Evolutionary conservation across 2,329 filamentous ascomycete genomes (phyloP).

Genomic region (Hymenoscyphus scutula): DNA sequence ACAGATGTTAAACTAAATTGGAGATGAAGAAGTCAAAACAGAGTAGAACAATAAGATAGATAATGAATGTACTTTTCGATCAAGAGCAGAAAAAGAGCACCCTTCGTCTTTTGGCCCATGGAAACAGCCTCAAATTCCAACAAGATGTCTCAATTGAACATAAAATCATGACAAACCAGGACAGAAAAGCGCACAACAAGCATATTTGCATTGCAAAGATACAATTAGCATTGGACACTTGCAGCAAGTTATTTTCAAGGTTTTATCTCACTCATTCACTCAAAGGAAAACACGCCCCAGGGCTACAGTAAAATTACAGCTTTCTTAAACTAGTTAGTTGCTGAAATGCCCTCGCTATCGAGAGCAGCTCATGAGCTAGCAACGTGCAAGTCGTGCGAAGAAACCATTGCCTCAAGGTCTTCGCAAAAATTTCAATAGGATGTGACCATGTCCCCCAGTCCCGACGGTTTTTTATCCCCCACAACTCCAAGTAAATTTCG

Average conservation of each 20-base stretch:
- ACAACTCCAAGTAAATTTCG: neutral
- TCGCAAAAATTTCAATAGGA: neutral
- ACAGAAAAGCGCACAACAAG: too few species aligned
- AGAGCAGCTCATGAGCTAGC: conserved; percentile 10
- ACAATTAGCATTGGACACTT: too few species aligned
- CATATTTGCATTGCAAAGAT: too few species aligned
- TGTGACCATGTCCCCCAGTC: neutral
- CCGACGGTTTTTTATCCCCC: neutral
- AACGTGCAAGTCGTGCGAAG: neutral
- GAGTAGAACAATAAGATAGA: too few species aligned
- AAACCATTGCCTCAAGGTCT: neutral
- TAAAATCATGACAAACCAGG: too few species aligned
- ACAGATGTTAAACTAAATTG: too few species aligned
- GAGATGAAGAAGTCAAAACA: too few species aligned
- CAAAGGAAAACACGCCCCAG: neutral
- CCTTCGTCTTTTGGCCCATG: too few species aligned
- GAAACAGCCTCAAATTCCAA: too few species aligned
- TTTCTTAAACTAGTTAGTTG: conserved; percentile 4
- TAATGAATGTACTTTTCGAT: too few species aligned
- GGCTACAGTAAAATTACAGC: neutral
- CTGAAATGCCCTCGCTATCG: conserved; percentile 7
- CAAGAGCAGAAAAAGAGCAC: too few species aligned
- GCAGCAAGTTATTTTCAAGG: neutral
- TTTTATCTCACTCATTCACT: neutral
- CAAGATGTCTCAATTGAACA: too few species aligned